Percentiles rank a stretch among this genome's conserved stretches.
phyloP scores from a whole-genome alignment of 805 yeast genomes.

The Saturnispora serradocipensis region DNA sequence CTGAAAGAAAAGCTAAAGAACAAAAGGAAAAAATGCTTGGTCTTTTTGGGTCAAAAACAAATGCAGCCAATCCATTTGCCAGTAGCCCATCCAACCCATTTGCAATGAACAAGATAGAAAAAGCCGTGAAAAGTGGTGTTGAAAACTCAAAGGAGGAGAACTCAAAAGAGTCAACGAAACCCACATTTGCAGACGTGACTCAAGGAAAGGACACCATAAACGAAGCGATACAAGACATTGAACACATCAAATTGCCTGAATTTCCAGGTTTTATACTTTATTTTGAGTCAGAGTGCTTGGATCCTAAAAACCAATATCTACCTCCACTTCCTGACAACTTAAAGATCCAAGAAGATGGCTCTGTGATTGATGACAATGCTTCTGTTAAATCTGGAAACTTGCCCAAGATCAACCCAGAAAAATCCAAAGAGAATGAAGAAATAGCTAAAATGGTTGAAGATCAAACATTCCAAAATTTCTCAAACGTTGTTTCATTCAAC shows the following conservation, averaged over 20 bases:
- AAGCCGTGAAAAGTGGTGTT: neutral
- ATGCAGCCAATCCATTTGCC: conserved; percentile 14
- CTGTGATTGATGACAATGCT: conserved; percentile 9
- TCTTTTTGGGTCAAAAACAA: conserved; percentile 17
- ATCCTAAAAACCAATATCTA: conserved; percentile 34
- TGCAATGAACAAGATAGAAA: conserved; percentile 9
- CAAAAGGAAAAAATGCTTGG: conserved; percentile 29
- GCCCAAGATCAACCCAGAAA: conserved; percentile 12
- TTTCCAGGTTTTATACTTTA: conserved; percentile 62
- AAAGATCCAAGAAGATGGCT: conserved; percentile 11
- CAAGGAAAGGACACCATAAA: neutral
- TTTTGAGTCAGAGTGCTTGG: conserved; percentile 63
- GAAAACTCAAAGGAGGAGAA: neutral
- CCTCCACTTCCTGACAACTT: conserved; percentile 37
- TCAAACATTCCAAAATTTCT: conserved; percentile 68
- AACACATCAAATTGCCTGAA: conserved; percentile 30
- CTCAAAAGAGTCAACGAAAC: neutral
- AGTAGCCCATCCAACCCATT: conserved; percentile 17
- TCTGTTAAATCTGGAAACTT: conserved; percentile 13
- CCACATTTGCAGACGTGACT: conserved; percentile 6
- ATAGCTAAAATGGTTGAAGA: conserved; percentile 58
- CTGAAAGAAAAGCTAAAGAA: conserved; percentile 34
- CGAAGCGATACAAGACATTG: neutral
- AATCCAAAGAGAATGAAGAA: conserved; percentile 32
- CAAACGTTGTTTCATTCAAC: conserved; percentile 66